These are phyloP conservation scores for Pulveroboletus sp. DNA, from an alignment of 768 basidiomycete species.

Conservation along the genomic window DNA sequence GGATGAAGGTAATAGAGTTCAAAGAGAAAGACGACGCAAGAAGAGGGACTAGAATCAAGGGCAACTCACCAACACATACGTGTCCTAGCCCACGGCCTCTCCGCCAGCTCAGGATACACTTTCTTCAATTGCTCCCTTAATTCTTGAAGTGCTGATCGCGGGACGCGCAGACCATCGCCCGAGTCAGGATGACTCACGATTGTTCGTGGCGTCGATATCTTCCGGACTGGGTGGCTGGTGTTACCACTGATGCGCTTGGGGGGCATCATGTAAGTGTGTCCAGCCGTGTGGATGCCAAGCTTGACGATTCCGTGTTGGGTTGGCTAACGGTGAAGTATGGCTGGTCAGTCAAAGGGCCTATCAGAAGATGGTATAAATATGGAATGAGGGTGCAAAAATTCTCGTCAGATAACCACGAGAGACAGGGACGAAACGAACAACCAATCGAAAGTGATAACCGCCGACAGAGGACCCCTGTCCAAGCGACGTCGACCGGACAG, in stretches of 20 bases:
- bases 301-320: slow-evolving; percentile 69
- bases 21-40: neutral
- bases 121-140: slow-evolving; percentile 49
- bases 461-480: neutral
- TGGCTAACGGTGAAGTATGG: slow-evolving; percentile 42
- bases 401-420: neutral
- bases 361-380: neutral
- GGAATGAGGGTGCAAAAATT: neutral
- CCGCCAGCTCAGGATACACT: slow-evolving; percentile 74
- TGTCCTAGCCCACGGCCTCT: slow-evolving; percentile 66
- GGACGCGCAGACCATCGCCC: slow-evolving; percentile 58
- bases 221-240: slow-evolving; percentile 10
- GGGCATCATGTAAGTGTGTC: slow-evolving; percentile 48
- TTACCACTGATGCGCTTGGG: slow-evolving; percentile 1
- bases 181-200: slow-evolving; percentile 51
- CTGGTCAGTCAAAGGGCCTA: slow-evolving; percentile 1
- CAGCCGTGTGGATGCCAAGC: slow-evolving; percentile 69
- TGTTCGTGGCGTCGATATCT: slow-evolving; percentile 76
- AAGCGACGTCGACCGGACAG: neutral
- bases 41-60: neutral
- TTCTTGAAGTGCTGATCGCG: slow-evolving; percentile 44
- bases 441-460: neutral
- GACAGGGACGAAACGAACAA: neutral
- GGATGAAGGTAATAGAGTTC: neutral
- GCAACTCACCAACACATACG: slow-evolving; percentile 79